Base-by-base conservation (phyloP, 2,329 filamentous ascomycete species). In the Trichophyton mentagrophytes region DNA sequence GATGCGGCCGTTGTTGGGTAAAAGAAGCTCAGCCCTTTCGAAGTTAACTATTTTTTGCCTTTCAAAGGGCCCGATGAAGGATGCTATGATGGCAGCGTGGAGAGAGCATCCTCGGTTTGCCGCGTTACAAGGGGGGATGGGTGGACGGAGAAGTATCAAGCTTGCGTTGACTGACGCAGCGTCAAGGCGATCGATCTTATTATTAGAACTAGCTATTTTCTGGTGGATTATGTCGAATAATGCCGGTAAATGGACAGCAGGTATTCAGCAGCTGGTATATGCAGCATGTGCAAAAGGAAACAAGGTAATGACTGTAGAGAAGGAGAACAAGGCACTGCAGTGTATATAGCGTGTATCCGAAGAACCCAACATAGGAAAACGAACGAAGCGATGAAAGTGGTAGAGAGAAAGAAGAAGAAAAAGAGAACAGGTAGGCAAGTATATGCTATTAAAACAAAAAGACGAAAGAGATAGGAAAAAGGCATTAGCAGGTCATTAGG, bases 401-500 rank as follows among this genome's bases (percentile, higher is more conserved):
- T 7, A 30, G 27, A 30, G 25, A 27, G 17, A 7, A 8, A 9
- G 27, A 17, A 20, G 20, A 17, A 7, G 36, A n/a, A 27, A 9
- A 40, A 15, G 1, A 57, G 5, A 30, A n/a, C 17, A 8, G 46
- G 2, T 22, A 11, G 51, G 33, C 33, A 58, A 46, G n/a, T 17
- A 8, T 15, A 58, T 25, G 20, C 36, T 46, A 36, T 30, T 44
- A 58, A 58, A 44, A 42, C 36, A 36, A 58, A 30, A 20, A 13
- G 30, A 27, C 4, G 38, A 38, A 20, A 55, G 17, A 9, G 15
- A 13, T 38, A 38, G 33, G 33, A 30, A 58, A 27, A 58, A 58
- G 40, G 42, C 56, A 58, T 58, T 58, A 58, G 17, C 42, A 58
- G 42, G 27, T 55, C 51, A 55, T 55, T 38, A 55, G 33, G 15